Conservation (phyloP, 2,329 filamentous ascomycete species). For the Didymella exigua region DNA sequence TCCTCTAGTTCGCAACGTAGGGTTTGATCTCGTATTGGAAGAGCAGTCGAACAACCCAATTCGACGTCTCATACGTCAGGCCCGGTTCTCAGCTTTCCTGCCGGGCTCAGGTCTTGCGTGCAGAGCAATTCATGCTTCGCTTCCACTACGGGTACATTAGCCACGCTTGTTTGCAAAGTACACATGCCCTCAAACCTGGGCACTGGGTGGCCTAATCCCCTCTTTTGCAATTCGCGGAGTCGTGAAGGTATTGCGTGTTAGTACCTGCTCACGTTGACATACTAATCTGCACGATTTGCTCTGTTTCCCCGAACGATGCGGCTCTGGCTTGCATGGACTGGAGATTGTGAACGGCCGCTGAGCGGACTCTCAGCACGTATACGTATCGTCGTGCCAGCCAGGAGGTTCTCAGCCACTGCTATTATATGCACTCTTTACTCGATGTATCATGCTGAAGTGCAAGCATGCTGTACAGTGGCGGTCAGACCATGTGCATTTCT, state of each 20-base stretch:
- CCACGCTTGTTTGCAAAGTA: too few relatives aligned
- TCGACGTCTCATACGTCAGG: not conserved
- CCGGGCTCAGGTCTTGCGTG: not conserved
- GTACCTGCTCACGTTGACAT: not conserved
- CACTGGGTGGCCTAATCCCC: too few relatives aligned
- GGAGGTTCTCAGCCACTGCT: not conserved
- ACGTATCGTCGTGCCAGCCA: not conserved
- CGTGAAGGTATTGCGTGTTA: not conserved
- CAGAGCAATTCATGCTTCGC: not conserved
- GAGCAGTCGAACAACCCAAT: not conserved
- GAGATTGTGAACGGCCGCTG: not conserved
- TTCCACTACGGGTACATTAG: too few relatives aligned
- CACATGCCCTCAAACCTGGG: too few relatives aligned
- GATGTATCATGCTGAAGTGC: not conserved
- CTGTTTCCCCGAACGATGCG: not conserved
- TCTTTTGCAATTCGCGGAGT: not conserved
- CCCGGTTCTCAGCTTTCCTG: not conserved
- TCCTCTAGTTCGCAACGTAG: not conserved
- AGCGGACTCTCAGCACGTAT: not conserved
- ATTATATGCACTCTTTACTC: not conserved
- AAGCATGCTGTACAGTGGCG: not conserved
- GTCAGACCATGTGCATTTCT: not conserved
- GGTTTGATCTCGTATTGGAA: constrained; percentile 3
- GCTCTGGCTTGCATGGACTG: not conserved
- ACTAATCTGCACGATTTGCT: not conserved